Conservation (phyloP, 1,284 basidiomycete genomes). For the Boletus semigastroideus region DNA sequence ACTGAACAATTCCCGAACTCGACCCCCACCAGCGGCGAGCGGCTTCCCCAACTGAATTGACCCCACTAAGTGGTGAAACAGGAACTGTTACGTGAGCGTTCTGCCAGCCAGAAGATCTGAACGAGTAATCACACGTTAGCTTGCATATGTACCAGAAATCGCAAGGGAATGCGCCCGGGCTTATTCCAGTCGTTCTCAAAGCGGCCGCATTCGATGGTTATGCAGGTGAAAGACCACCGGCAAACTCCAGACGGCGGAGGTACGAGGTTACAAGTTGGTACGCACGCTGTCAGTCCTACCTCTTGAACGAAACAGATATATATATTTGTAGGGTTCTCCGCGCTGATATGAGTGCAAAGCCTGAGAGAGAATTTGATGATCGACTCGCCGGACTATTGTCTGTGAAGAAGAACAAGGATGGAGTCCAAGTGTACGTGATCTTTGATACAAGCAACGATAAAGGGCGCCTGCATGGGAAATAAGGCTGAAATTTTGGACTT, state of each 20-base stretch:
- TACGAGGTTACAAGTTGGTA: slow-evolving; percentile 10
- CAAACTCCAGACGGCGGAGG: slow-evolving; percentile 18
- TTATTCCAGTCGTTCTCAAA: slow-evolving; percentile 14
- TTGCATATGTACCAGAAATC: slow-evolving; percentile 4
- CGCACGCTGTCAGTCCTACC: slow-evolving; percentile 25
- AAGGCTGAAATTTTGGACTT: background rate
- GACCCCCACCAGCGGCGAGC: background rate
- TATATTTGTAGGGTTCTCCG: slow-evolving; percentile 11
- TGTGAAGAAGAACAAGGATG: slow-evolving; percentile 11
- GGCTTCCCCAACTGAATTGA: background rate
- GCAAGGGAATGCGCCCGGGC: slow-evolving; percentile 3
- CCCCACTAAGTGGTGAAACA: slow-evolving; percentile 12
- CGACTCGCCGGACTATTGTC: slow-evolving; percentile 12
- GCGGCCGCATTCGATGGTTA: slow-evolving; percentile 6
- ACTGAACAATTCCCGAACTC: slow-evolving; percentile 2
- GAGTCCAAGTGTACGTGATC: slow-evolving; percentile 27
- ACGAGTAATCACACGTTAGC: slow-evolving; percentile 13
- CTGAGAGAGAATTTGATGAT: slow-evolving; percentile 21
- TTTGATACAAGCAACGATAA: slow-evolving; percentile 16
- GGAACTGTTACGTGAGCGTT: slow-evolving; percentile 2
- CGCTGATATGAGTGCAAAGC: slow-evolving; percentile 20
- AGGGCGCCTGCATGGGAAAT: slow-evolving; percentile 28
- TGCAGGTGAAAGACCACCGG: slow-evolving; percentile 9
- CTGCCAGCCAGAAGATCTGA: background rate
- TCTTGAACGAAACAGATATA: slow-evolving; percentile 7